Conservation (phyloP, 2,329 filamentous ascomycete species). For the Gliomastix tumulicola region DNA sequence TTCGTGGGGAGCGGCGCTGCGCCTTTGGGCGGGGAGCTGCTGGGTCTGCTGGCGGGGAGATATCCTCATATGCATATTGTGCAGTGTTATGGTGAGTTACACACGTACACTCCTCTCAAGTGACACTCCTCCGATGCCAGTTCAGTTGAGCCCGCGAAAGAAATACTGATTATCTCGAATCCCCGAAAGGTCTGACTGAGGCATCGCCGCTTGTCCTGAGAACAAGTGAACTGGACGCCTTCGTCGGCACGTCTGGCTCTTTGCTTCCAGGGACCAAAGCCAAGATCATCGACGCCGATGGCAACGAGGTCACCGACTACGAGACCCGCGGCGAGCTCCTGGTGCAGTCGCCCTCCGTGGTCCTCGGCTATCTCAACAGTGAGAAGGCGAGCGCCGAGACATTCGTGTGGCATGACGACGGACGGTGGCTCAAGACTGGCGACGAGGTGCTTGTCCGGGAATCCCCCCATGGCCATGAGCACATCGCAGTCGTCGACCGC, state of each 20-base stretch:
- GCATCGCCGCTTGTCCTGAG: conserved; percentile 63
- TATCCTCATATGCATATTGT: conserved; percentile 60
- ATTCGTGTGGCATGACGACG: conserved; percentile 55
- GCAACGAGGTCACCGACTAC: conserved; percentile 57
- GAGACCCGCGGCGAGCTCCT: conserved; percentile 72
- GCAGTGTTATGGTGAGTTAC: conserved; percentile 65
- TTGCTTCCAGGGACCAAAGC: conserved; percentile 58
- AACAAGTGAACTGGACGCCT: conserved; percentile 55
- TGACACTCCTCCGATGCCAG: not conserved
- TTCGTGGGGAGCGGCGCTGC: conserved; percentile 67
- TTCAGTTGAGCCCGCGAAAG: too few relatives aligned
- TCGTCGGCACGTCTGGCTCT: conserved; percentile 64
- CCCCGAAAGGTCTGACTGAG: conserved; percentile 65
- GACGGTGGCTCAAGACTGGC: conserved; percentile 69
- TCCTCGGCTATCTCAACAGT: conserved; percentile 77
- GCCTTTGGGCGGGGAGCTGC: conserved; percentile 64
- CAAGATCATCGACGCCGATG: conserved; percentile 60
- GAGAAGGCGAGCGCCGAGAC: conserved; percentile 72
- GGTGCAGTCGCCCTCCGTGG: conserved; percentile 65
- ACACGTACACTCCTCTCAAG: not conserved
- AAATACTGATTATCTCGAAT: too few relatives aligned
- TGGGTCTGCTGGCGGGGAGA: conserved; percentile 50
- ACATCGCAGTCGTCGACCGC: conserved; percentile 75
- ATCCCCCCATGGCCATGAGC: conserved; percentile 59
- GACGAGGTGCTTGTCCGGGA: conserved; percentile 67